Evolutionary conservation across 768 basidiomycete species (phyloP), one percentile per base, ranked within the genome.

Genomic region (Candolleomyces efflorescens): DNA sequence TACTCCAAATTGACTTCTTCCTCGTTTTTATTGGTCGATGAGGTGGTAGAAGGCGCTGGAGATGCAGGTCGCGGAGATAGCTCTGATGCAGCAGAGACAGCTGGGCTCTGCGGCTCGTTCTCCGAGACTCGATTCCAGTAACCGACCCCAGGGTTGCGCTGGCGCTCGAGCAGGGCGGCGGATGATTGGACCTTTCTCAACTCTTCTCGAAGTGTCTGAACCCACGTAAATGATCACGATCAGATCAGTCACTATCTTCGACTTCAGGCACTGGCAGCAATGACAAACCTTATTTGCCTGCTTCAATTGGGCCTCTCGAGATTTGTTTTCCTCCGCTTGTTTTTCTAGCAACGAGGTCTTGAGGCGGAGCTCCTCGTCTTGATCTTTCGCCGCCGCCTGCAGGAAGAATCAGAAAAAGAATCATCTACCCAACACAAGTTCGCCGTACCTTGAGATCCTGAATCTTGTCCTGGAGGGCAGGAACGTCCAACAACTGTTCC

Each of bases 1-100:
- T 99, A 99, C 73, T 98, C 97, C 7, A 96, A 75, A 66, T 96
- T 98, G 55, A 98, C 83, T 60, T 96, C 96, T 67, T 96, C 95
- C 45, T 98, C 94, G 1, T 32, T 23, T 11, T 82, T 82, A 55
- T 75, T 80, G 10, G 62, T 62, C 2, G 75, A 65, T 2, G 62
- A 26, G 5, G 68, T 62, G 24, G 60, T 63, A 13, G n/a, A n/a
- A n/a, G 75, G 69, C 26, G 64, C 67, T 41, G 80, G 78, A 3
- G 78, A 76, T 9, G 68, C 68, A 17, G 65, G 59, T 38, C 76
- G 70, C 6, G 77, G 68, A n/a, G 70, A 44, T 26, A 37, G 9
- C 6, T 13, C 46, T 15, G 73, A 70, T 26, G 78, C 70, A 0
- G 73, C 63, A 18, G 76, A 71, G 20, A 68, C 67, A 32, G 49